Conservation (phyloP, 495 filamentous ascomycete species). For the Wilcoxina mikolae region DNA sequence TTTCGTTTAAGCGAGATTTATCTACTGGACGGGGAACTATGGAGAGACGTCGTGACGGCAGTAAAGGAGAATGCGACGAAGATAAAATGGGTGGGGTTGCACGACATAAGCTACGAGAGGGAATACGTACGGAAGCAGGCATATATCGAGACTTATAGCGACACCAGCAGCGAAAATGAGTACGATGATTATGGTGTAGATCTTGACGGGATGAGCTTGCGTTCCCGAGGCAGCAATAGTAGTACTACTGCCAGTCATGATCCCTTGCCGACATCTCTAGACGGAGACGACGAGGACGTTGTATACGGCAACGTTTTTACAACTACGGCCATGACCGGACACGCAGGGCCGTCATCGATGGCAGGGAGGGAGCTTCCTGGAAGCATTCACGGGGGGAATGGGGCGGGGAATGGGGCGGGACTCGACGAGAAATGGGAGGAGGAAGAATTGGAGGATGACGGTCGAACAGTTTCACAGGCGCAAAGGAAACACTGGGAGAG, state of each 20-base stretch:
- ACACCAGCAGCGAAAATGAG: slow-evolving; percentile 21
- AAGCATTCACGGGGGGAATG: neutral
- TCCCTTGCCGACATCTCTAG: slow-evolving; percentile 17
- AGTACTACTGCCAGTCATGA: neutral
- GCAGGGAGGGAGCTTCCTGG: neutral
- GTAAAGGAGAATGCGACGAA: slow-evolving; percentile 18
- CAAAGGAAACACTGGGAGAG: slow-evolving; percentile 26
- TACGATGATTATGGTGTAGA: slow-evolving; percentile 20
- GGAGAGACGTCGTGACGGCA: slow-evolving; percentile 23
- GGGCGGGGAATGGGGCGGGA: slow-evolving; percentile 1
- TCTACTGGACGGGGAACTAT: slow-evolving; percentile 21
- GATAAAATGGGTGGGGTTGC: slow-evolving; percentile 24
- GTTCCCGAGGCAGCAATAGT: slow-evolving; percentile 11
- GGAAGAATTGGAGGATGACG: slow-evolving; percentile 24
- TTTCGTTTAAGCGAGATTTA: slow-evolving; percentile 24
- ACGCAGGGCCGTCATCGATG: neutral
- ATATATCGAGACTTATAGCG: slow-evolving; percentile 27
- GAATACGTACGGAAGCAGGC: slow-evolving; percentile 21
- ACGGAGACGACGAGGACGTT: slow-evolving; percentile 23
- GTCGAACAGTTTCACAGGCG: slow-evolving; percentile 21
- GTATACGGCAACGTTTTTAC: slow-evolving; percentile 28
- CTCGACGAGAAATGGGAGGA: slow-evolving; percentile 17
- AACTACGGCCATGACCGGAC: slow-evolving; percentile 18
- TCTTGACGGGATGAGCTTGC: slow-evolving; percentile 14
- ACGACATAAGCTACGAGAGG: slow-evolving; percentile 24